Base-by-base conservation (phyloP, 2,329 filamentous ascomycete genomes). In the Sordariomycetes sp. region DNA sequence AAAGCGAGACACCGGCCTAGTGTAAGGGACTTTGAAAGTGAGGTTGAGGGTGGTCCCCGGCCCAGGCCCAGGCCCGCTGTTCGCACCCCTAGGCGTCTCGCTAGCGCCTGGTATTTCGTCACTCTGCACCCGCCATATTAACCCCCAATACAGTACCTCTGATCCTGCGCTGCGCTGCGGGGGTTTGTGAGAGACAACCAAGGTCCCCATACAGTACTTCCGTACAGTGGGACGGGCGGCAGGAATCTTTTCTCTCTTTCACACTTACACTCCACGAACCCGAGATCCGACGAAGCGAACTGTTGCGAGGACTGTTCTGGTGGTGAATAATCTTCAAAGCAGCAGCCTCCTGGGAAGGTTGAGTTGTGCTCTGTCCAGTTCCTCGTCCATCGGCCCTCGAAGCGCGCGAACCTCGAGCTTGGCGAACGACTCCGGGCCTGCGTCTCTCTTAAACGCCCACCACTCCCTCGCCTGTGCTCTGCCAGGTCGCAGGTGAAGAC, bases 171-270 rank as follows among this genome's bases (percentile, higher is more conserved):
- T 24, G 22, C 8, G 46, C 46, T 50, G 46, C 46, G 46, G 46
- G 46, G 46, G 46, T 24, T 43, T 20, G 53, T 24, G 40, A 48
- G 20, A 50, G 54, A 57, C 54, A 24, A 35, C 40, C 54, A 57
- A 35, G 25, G 40, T 22, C 40, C 28, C 25, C 54, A 50, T 48
- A 51, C 54, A 57, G 54, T 57, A 57, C 54, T 57, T 57, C 54
- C 43, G 54, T 57, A 57, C 54, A 57, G 54, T 57, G 54, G 54
- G 48, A 40, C 25, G 14, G 28, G 28, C 24, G 18, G 16, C 34
- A n/a, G 53, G 54, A 57, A 57, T 28, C 34, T 57, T 57, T 40
- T 51, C 43, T 54, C 52, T 35, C 35, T 50, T 57, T 57, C 54
- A 43, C 46, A 43, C 43, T 57, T 34, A 57, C 54, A 57, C 48